Conservation (phyloP, 2,329 filamentous ascomycete species). For the Aspergillus sp. region DNA sequence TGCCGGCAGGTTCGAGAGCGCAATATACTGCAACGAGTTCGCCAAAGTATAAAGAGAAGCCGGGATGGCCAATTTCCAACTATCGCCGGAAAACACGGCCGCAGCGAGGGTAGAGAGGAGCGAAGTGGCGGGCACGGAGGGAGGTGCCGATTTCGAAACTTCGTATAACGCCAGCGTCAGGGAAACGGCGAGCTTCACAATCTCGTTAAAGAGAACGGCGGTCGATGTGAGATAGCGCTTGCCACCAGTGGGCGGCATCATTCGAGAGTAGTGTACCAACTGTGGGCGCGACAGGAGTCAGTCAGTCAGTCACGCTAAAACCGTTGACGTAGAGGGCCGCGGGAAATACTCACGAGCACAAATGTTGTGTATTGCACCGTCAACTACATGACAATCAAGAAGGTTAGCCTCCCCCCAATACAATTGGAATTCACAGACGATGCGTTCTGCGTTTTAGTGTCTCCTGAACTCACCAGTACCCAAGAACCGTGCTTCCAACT, state of each 20-base stretch:
- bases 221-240: conserved; percentile 93
- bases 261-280: conserved; percentile 92
- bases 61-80: conserved; percentile 91
- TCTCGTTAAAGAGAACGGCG: conserved; percentile 88
- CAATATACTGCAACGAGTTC: conserved; percentile 91
- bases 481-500: conserved; percentile 37
- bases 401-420: not conserved
- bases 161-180: conserved; percentile 87
- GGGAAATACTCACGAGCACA: conserved; percentile 38
- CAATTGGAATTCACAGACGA: not conserved
- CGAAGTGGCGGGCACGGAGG: conserved; percentile 75
- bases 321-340: too few species aligned
- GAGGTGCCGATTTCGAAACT: conserved; percentile 72
- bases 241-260: conserved; percentile 81
- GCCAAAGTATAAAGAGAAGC: conserved; percentile 86
- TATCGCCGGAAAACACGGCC: conserved; percentile 82
- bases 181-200: conserved; percentile 84
- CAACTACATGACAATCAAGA: conserved; percentile 30
- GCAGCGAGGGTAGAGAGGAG: conserved; percentile 77
- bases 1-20: conserved; percentile 84
- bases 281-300: conserved; percentile 34
- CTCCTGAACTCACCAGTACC: conserved; percentile 37
- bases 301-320: not conserved
- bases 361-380: conserved; percentile 45
- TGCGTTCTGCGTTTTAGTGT: not conserved